Evolutionary conservation across 352 stramenopile species (phyloP), one percentile per base, ranked within the genome.

Genomic region (Pythium guiyangense): DNA sequence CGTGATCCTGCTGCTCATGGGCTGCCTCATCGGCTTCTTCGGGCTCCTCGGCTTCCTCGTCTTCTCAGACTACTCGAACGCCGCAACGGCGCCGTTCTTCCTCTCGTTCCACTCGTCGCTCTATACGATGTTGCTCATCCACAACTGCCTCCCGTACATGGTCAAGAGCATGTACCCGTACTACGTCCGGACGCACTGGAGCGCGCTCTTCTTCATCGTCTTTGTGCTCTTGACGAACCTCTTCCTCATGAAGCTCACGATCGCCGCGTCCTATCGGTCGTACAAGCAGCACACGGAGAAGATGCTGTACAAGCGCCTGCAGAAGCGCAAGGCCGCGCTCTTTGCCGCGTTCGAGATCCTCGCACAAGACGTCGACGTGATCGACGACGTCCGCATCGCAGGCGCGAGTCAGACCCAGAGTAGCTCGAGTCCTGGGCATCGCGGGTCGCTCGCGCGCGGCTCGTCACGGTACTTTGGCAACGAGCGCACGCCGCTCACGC

Each of bases 231-330:
- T 91, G 43, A 89, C 80, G 15, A 90, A 88, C 62, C 61, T 92
- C 15, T 93, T 93, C 59, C 59, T 93, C 25, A 66, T 86, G 66
- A 93, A 93, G 67, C 77, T 93, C 55, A 90, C 81, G 27, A 93
- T 93, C 52, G 79, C 84, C 57, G 84, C 90, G 22, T 90, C 79
- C 17, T 93, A 91, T 66, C 80, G 83, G 54, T 89, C 79, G 22
- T 93, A 93, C 78, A 90, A 90, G 69, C 76, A 88, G 26, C 84
- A 93, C 69, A 93, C 79, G 1, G 84, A 93, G 54, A 84, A 69
- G 48, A 93, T 91, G 81, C 63, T 93, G 9, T 91, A 82, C 74
- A 93, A 93, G 66, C 77, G 81, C 0, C 64, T 93, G 45, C 81
- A 93, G 67, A 93, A 93, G 63, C 84, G 81, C 46, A 93, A 93